These are phyloP conservation scores for Coemansia sp. DNA, from an alignment of 192 early-diverging fungal genomes.

Conservation along the genomic window DNA sequence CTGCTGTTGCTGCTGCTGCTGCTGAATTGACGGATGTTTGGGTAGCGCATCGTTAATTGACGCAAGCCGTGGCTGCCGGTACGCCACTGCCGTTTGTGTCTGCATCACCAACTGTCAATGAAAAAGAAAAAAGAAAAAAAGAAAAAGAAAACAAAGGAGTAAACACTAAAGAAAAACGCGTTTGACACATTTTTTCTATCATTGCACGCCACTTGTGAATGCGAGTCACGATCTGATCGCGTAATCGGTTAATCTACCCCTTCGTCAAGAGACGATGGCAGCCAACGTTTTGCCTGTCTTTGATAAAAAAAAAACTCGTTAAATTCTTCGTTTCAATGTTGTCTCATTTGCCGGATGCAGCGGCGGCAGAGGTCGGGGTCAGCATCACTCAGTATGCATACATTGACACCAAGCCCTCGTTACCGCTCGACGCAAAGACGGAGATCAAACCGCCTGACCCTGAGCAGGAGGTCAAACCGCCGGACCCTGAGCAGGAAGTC, in stretches of 20 bases:
- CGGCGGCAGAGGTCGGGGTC: not conserved
- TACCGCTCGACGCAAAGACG: not conserved
- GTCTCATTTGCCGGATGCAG: not conserved
- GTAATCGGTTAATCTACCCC: not conserved
- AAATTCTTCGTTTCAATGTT: not conserved
- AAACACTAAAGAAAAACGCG: not conserved
- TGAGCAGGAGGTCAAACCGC: no score
- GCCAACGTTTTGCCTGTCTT: no score
- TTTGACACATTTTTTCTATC: no score
- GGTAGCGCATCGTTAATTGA: conserved; percentile 20
- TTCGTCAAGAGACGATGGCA: not conserved
- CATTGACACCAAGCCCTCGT: not conserved
- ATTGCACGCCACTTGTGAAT: not conserved
- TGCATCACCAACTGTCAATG: no score
- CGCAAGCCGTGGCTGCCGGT: conserved; percentile 25
- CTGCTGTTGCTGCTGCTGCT: no score
- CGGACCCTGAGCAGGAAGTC: not conserved
- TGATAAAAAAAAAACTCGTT: no score
- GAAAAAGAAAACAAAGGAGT: no score
- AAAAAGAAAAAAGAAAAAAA: no score
- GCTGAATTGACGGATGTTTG: not conserved
- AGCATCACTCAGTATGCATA: not conserved
- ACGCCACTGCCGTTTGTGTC: not conserved
- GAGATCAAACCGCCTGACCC: no score
- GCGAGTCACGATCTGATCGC: not conserved